Evolutionary conservation across 176 grass and related monocot species (phyloP).

Genomic region (Aegilops bicornis): DNA sequence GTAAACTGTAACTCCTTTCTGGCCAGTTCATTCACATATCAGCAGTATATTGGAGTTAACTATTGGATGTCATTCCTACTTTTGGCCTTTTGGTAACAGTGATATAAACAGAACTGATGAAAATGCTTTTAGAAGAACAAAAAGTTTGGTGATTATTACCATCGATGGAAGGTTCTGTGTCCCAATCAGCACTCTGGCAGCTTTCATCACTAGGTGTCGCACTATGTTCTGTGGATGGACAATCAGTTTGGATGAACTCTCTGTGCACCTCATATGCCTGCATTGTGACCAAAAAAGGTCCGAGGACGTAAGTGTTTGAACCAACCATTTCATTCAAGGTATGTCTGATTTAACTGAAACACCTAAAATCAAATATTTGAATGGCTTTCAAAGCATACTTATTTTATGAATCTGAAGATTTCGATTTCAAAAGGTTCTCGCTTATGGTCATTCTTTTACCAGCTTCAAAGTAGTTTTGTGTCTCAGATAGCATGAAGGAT

Average conservation of each 20-base stretch:
- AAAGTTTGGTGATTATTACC: conserved; percentile 23
- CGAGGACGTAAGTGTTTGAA: background rate
- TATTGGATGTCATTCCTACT: background rate
- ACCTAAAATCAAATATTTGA: background rate
- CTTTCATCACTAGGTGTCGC: conserved; percentile 37
- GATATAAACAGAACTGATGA: background rate
- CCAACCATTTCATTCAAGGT: background rate
- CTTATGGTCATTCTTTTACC: background rate
- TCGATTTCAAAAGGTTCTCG: background rate
- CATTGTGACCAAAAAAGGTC: conserved; percentile 1
- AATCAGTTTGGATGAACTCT: conserved; percentile 32
- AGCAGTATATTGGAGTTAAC: background rate
- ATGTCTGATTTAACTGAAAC: background rate
- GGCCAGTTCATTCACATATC: background rate
- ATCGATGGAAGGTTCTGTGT: conserved; percentile 31
- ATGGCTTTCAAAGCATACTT: background rate
- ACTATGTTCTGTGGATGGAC: conserved; percentile 40
- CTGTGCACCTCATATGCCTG: conserved; percentile 47
- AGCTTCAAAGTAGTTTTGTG: background rate
- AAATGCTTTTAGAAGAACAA: background rate
- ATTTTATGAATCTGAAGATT: conserved; percentile 17
- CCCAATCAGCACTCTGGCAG: conserved; percentile 34
- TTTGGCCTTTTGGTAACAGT: background rate
- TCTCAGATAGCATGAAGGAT: background rate
- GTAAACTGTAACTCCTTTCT: background rate